Percentiles rank a stretch among this genome's conserved stretches.
Conservation (phyloP, 345 rosid species). For the Erodium maritimum region DNA sequence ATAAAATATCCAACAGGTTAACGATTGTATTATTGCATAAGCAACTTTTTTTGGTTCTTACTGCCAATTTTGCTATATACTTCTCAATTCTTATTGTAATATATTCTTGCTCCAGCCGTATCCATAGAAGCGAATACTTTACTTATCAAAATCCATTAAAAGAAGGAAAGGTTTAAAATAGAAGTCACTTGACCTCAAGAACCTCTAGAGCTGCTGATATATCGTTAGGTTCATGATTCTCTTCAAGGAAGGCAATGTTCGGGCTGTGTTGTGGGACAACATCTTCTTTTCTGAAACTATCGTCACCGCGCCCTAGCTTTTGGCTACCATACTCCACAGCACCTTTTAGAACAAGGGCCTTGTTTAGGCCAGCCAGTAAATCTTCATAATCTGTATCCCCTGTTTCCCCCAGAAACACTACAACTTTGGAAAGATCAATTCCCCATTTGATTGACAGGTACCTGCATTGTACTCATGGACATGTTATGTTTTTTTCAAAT, state of each 20-base stretch:
- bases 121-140: conserved; percentile 4
- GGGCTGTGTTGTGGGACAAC: conserved; percentile 33
- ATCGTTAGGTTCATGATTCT: conserved; percentile 28
- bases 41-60: not conserved
- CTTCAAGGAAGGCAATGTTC: conserved; percentile 29
- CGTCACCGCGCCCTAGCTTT: conserved; percentile 43
- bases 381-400: conserved; percentile 81
- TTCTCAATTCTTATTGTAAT: conserved; percentile 7
- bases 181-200: no score
- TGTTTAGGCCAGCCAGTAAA: conserved; percentile 64
- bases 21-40: not conserved
- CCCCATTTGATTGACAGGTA: conserved; percentile 83
- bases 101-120: conserved; percentile 9
- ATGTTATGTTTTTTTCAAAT: not conserved
- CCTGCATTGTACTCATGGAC: conserved; percentile 28
- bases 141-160: no score
- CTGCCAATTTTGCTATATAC: conserved; percentile 1
- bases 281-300: conserved; percentile 51
- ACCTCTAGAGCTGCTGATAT: conserved; percentile 38
- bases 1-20: not conserved
- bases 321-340: conserved; percentile 47
- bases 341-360: conserved; percentile 47
- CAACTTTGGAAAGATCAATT: conserved; percentile 45
- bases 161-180: no score
- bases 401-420: conserved; percentile 57